Evolutionary conservation across 1,139 yeast genomes (phyloP).

Genomic region (Hanseniaspora sp.): DNA sequence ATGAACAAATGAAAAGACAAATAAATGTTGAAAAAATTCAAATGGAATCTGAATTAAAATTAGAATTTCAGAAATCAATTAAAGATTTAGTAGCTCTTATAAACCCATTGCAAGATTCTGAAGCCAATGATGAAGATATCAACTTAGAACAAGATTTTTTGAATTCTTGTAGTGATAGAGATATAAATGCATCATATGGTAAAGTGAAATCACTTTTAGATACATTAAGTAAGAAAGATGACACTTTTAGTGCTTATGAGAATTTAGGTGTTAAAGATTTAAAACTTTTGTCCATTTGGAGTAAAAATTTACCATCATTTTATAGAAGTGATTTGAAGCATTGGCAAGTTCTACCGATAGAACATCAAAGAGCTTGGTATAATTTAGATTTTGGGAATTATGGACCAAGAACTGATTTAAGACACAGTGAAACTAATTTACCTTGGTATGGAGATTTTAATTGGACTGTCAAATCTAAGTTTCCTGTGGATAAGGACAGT

Average conservation of each 20-base stretch:
- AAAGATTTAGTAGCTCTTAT: conserved; percentile 10
- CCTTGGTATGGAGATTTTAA: conserved; percentile 15
- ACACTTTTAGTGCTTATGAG: not conserved
- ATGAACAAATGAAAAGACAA: conserved; percentile 5
- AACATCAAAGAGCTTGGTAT: conserved; percentile 23
- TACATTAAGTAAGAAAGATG: not conserved
- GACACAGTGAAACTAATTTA: conserved; percentile 4
- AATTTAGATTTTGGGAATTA: conserved; percentile 24
- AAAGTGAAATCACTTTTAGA: not conserved
- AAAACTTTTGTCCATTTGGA: conserved; percentile 8
- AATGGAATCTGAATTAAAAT: conserved; percentile 14
- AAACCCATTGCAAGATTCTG: conserved; percentile 9
- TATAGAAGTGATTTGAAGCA: conserved; percentile 13
- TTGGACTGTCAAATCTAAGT: conserved; percentile 17
- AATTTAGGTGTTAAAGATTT: not conserved
- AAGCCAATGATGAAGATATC: conserved; percentile 3
- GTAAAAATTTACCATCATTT: conserved; percentile 7
- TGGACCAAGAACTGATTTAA: conserved; percentile 24
- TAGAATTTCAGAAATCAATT: conserved; percentile 11
- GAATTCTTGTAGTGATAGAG: conserved; percentile 9
- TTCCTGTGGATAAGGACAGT: not conserved
- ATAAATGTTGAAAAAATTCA: conserved; percentile 11
- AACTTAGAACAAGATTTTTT: conserved; percentile 9
- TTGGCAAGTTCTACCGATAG: conserved; percentile 22
- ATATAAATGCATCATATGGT: conserved; percentile 5